Conservation (phyloP, 2,329 filamentous ascomycete genomes). For the Alternaria gansuensis region DNA sequence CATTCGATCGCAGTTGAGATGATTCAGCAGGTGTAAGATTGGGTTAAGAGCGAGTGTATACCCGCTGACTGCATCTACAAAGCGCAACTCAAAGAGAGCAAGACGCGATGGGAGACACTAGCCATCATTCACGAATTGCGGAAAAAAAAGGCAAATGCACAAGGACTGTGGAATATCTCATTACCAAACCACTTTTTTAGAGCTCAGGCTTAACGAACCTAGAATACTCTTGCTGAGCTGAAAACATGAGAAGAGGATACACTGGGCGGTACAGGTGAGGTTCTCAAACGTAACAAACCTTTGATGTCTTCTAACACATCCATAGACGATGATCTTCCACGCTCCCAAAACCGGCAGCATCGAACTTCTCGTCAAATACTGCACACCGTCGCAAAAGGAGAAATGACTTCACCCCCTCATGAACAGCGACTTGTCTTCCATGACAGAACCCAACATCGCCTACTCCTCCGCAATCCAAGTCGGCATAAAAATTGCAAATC, state of each 20-base stretch:
- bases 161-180: constrained; percentile 55
- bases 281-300: background rate
- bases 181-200: constrained; percentile 54
- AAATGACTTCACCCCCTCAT: constrained; percentile 61
- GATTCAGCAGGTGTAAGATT: constrained; percentile 56
- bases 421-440: constrained; percentile 60
- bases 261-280: constrained; percentile 56
- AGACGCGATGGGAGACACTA: constrained; percentile 52
- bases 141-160: constrained; percentile 52
- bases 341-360: constrained; percentile 64
- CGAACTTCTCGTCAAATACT: constrained; percentile 63
- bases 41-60: constrained; percentile 58
- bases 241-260: constrained; percentile 58
- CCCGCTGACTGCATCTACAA: constrained; percentile 57
- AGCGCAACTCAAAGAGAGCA: constrained; percentile 46
- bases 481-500: constrained; percentile 48
- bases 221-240: constrained; percentile 58
- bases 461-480: constrained; percentile 62
- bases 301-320: background rate
- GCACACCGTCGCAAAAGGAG: constrained; percentile 60
- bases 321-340: constrained; percentile 57
- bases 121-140: constrained; percentile 55
- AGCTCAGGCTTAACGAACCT: constrained; percentile 58
- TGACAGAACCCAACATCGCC: constrained; percentile 63
- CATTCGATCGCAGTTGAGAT: constrained; percentile 56